A percentile compares a stretch with the other conserved stretches of the same genome.
Evolutionary conservation across 2,329 filamentous ascomycete genomes (phyloP).

Genomic region (Lachnellula arida): DNA sequence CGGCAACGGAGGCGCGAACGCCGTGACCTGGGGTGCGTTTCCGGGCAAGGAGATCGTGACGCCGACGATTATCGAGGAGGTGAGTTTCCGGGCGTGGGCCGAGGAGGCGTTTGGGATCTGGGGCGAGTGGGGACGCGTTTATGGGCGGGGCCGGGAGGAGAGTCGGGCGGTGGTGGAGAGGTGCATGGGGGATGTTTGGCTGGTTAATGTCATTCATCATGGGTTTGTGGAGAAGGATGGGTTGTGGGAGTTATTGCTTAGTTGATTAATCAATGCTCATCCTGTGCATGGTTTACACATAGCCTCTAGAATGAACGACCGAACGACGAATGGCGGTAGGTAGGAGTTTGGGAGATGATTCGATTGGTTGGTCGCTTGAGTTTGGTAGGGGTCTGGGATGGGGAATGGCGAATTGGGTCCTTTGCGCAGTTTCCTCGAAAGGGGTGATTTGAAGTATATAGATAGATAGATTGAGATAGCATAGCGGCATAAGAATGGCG

Average conservation of each 20-base stretch:
- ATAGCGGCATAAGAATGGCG: too few relatives aligned
- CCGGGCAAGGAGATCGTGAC: conserved; percentile 93
- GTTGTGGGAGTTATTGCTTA: conserved; percentile 63
- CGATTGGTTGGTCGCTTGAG: too few relatives aligned
- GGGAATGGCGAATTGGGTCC: too few relatives aligned
- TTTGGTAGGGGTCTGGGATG: too few relatives aligned
- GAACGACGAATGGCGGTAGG: too few relatives aligned
- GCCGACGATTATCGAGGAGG: conserved; percentile 93
- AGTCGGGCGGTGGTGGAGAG: conserved; percentile 67
- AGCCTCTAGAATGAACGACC: too few relatives aligned
- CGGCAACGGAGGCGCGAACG: conserved; percentile 68
- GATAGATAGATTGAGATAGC: too few relatives aligned
- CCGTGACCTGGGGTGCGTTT: conserved; percentile 96
- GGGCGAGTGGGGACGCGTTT: conserved; percentile 88
- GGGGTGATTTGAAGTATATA: too few relatives aligned
- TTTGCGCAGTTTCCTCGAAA: too few relatives aligned
- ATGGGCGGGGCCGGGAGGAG: conserved; percentile 57
- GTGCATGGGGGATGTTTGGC: conserved; percentile 68
- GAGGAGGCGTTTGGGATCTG: conserved; percentile 97
- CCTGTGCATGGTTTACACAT: background rate
- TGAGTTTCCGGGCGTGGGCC: conserved; percentile 88
- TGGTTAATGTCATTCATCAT: conserved; percentile 88
- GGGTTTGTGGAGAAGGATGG: conserved; percentile 67
- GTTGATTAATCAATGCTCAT: background rate
- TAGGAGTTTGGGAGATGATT: too few relatives aligned